Conservation (phyloP, 1,284 basidiomycete genomes). For the Irpex sp. region DNA sequence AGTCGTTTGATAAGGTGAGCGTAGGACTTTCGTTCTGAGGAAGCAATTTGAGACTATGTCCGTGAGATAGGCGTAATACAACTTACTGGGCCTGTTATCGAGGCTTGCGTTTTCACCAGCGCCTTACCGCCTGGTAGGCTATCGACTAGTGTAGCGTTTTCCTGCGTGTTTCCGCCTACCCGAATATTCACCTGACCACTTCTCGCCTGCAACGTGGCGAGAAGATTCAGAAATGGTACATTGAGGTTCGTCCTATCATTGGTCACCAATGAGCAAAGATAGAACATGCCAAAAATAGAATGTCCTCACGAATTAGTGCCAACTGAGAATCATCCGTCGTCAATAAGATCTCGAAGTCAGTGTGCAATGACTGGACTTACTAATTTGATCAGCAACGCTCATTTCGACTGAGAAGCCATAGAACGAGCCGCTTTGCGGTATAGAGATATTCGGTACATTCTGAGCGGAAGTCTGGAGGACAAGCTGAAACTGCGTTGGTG, state of each 20-base stretch:
- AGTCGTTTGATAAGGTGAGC: conserved; percentile 36
- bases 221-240: conserved; percentile 66
- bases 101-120: conserved; percentile 54
- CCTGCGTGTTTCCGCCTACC: conserved; percentile 73
- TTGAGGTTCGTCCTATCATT: conserved; percentile 39
- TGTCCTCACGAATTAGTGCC: background rate
- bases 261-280: background rate
- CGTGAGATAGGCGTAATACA: conserved; percentile 38
- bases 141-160: conserved; percentile 47
- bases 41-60: conserved; percentile 40
- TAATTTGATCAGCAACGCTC: conserved; percentile 61
- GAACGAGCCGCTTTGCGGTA: conserved; percentile 57
- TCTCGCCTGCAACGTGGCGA: conserved; percentile 55
- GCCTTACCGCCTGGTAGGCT: conserved; percentile 41
- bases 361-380: conserved; percentile 36
- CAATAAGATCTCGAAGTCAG: background rate
- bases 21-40: conserved; percentile 38
- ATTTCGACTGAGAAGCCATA: conserved; percentile 73
- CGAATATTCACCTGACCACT: conserved; percentile 55
- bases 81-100: conserved; percentile 46
- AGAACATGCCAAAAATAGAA: background rate
- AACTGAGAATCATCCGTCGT: background rate
- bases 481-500: conserved; percentile 16
- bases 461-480: conserved; percentile 13
- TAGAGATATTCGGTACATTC: conserved; percentile 36